Evolutionary conservation across 371 early-diverging fungal species (phyloP).

Genomic region (Mortierella sp.): DNA sequence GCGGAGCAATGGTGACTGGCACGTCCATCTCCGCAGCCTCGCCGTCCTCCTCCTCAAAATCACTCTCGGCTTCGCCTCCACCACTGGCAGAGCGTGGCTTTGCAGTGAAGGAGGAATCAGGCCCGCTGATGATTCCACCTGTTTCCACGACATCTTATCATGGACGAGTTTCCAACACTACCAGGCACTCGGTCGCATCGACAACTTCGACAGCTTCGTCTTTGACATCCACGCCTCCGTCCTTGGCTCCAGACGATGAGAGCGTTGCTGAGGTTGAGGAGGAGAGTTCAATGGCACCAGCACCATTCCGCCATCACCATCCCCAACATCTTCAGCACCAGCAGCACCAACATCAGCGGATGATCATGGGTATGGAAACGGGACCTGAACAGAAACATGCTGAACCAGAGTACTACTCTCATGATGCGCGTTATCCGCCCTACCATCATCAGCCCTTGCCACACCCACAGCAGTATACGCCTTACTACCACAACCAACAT

Average conservation of each 20-base stretch:
- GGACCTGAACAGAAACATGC: constrained; percentile 24
- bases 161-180: constrained; percentile 4
- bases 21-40: constrained; percentile 30
- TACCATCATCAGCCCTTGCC: constrained; percentile 14
- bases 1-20: constrained; percentile 11
- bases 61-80: constrained; percentile 34
- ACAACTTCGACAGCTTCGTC: constrained; percentile 29
- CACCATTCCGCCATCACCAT: constrained; percentile 13
- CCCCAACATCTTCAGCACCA: constrained; percentile 10
- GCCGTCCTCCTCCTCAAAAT: constrained; percentile 21
- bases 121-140: constrained; percentile 13
- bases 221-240: constrained; percentile 31
- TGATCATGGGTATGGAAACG: constrained; percentile 13
- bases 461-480: constrained; percentile 18
- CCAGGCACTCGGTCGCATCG: constrained; percentile 26
- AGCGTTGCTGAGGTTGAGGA: constrained; percentile 33
- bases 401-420: constrained; percentile 22
- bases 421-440: constrained; percentile 16
- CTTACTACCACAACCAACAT: constrained; percentile 25
- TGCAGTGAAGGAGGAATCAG: constrained; percentile 24
- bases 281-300: constrained; percentile 7
- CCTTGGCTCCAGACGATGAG: constrained; percentile 38
- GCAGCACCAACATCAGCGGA: constrained; percentile 10
- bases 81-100: constrained; percentile 19
- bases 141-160: background rate